phyloP scores from a whole-genome alignment of 139 green algal species.

The Gonium pectorale region DNA sequence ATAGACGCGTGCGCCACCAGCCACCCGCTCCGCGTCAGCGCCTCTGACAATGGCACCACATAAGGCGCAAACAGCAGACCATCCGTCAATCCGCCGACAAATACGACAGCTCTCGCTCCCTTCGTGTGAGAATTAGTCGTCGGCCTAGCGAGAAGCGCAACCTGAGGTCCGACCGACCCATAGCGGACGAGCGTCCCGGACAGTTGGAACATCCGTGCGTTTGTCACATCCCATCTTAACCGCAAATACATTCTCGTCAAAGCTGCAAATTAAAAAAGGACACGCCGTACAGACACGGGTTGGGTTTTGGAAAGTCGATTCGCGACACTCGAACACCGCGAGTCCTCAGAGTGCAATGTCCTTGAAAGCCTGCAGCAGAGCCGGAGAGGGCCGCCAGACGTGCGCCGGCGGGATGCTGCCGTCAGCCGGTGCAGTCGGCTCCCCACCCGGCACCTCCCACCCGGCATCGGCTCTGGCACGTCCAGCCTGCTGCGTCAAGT shows the following conservation, averaged over 20 bases:
- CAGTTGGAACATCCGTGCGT: too few species aligned
- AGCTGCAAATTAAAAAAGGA: too few species aligned
- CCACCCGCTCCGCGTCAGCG: slow-evolving; percentile 50
- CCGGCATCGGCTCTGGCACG: too few species aligned
- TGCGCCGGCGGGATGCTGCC: too few species aligned
- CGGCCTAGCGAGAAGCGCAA: background rate
- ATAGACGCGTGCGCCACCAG: slow-evolving; percentile 72
- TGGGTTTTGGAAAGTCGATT: too few species aligned
- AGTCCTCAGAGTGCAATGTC: background rate
- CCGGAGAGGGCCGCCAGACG: slow-evolving; percentile 2
- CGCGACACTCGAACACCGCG: too few species aligned
- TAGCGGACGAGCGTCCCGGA: slow-evolving; percentile 8
- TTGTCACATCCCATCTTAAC: too few species aligned
- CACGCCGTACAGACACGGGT: too few species aligned
- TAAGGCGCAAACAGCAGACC: slow-evolving; percentile 74
- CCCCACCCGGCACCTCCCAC: too few species aligned
- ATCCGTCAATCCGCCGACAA: slow-evolving; percentile 34
- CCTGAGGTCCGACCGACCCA: slow-evolving; percentile 8
- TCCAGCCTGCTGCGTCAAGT: too few species aligned
- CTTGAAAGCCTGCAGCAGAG: slow-evolving; percentile 28
- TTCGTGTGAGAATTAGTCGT: background rate
- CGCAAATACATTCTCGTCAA: too few species aligned
- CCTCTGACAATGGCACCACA: slow-evolving; percentile 44
- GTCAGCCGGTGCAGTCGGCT: too few species aligned
- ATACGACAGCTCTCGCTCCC: background rate